Conservation (phyloP, 2,329 filamentous ascomycete species). For the Sarocladium strictum region DNA sequence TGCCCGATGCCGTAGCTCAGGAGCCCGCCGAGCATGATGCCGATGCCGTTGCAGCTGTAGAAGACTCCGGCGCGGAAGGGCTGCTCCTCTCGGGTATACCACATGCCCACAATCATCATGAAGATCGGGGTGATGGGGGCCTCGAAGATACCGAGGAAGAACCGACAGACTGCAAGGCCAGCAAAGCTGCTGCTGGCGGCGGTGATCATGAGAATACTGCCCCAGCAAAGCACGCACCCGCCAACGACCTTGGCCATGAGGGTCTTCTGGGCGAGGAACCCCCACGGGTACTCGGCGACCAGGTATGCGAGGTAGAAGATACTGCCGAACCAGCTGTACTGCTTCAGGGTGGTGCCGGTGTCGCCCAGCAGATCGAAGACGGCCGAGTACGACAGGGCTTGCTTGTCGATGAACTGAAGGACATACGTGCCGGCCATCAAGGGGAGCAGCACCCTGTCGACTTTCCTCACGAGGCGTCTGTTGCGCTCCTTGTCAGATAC, state of each 20-base stretch:
- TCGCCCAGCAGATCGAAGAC: constrained; percentile 24
- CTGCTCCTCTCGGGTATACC: constrained; percentile 35
- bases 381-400: constrained; percentile 22
- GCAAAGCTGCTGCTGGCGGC: constrained; percentile 24
- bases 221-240: constrained; percentile 27
- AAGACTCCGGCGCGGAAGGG: constrained; percentile 38
- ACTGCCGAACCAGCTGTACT: constrained; percentile 25
- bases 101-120: constrained; percentile 25
- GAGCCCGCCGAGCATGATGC: constrained; percentile 37
- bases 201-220: constrained; percentile 23
- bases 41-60: constrained; percentile 37
- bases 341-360: constrained; percentile 21
- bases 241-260: constrained; percentile 27
- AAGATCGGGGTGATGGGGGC: constrained; percentile 24
- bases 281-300: constrained; percentile 21
- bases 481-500: constrained; percentile 32
- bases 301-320: constrained; percentile 24
- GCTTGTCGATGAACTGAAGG: constrained; percentile 25
- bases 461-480: constrained; percentile 26
- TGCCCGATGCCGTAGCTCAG: constrained; percentile 48
- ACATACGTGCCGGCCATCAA: constrained; percentile 25
- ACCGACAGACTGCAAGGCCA: constrained; percentile 22
- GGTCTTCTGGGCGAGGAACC: constrained; percentile 27
- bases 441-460: constrained; percentile 23
- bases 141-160: constrained; percentile 23